Conservation (phyloP, 2,329 filamentous ascomycete genomes). For the Xylariomycetidae sp. region DNA sequence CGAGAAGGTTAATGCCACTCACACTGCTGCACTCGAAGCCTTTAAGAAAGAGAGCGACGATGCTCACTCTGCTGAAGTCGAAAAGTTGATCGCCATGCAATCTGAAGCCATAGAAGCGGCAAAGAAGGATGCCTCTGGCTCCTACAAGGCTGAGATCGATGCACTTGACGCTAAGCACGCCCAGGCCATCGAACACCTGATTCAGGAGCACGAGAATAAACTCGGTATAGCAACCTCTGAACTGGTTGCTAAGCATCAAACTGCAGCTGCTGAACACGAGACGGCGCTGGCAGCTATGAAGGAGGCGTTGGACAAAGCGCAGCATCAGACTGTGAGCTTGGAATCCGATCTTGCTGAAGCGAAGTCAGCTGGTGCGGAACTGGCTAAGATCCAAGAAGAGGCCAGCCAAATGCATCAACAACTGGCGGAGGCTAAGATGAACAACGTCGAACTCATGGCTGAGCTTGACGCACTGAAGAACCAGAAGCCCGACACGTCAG, state of each 20-base stretch:
- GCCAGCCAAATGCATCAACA: conserved; percentile 45
- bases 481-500: conserved; percentile 52
- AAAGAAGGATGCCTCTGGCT: conserved; percentile 33
- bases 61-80: conserved; percentile 39
- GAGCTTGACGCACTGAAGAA: conserved; percentile 56
- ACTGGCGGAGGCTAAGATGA: conserved; percentile 56
- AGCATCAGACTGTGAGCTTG: conserved; percentile 22
- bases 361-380: conserved; percentile 31
- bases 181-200: conserved; percentile 43
- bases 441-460: conserved; percentile 53
- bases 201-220: conserved; percentile 28
- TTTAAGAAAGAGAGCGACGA: conserved; percentile 37
- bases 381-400: conserved; percentile 44
- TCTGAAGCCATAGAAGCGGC: conserved; percentile 40
- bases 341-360: conserved; percentile 30
- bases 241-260: conserved; percentile 27
- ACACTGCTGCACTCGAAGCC: conserved; percentile 31
- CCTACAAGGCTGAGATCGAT: conserved; percentile 23
- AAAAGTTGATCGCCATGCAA: conserved; percentile 39
- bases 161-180: conserved; percentile 40
- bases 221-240: conserved; percentile 20
- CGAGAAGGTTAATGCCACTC: conserved; percentile 28
- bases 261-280: conserved; percentile 26
- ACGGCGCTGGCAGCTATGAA: conserved; percentile 30
- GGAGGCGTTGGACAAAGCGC: conserved; percentile 24